phyloP scores from a whole-genome alignment of 257 asterid genomes.

The Phtheirospermum japonicum region DNA sequence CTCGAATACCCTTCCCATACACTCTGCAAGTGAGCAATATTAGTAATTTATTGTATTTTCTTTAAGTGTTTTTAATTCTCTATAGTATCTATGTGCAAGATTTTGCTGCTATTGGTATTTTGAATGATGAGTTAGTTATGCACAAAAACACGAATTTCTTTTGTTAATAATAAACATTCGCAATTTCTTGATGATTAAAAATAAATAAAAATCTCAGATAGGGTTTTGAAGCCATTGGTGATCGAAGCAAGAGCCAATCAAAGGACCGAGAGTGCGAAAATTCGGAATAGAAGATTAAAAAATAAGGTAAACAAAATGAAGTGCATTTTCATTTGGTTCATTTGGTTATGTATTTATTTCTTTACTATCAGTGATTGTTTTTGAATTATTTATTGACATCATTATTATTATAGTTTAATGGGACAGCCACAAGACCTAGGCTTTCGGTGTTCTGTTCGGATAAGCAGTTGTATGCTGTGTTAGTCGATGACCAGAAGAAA shows the following conservation, averaged over 20 bases:
- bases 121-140: not conserved
- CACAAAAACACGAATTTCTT: slow-evolving; percentile 5
- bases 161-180: not conserved
- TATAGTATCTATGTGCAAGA: not conserved
- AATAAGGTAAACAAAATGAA: slow-evolving; percentile 50
- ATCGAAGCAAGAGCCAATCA: slow-evolving; percentile 55
- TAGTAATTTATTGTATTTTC: not conserved
- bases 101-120: not conserved
- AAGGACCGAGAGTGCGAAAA: slow-evolving; percentile 64
- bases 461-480: slow-evolving; percentile 75
- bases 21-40: slow-evolving; percentile 39
- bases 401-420: slow-evolving; percentile 49
- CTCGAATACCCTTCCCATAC: slow-evolving; percentile 31
- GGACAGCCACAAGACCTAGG: slow-evolving; percentile 71
- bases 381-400: slow-evolving; percentile 8
- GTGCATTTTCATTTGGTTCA: not conserved
- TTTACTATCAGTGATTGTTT: slow-evolving; percentile 1
- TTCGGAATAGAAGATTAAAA: slow-evolving; percentile 53
- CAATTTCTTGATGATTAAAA: slow-evolving; percentile 1
- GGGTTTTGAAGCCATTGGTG: slow-evolving; percentile 49
- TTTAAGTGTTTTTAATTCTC: not conserved
- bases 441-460: slow-evolving; percentile 86
- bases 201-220: slow-evolving; percentile 21
- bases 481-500: slow-evolving; percentile 78
- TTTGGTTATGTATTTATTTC: not conserved